Conservation (phyloP, 1,284 basidiomycete genomes). For the Golubevia pallescens region DNA sequence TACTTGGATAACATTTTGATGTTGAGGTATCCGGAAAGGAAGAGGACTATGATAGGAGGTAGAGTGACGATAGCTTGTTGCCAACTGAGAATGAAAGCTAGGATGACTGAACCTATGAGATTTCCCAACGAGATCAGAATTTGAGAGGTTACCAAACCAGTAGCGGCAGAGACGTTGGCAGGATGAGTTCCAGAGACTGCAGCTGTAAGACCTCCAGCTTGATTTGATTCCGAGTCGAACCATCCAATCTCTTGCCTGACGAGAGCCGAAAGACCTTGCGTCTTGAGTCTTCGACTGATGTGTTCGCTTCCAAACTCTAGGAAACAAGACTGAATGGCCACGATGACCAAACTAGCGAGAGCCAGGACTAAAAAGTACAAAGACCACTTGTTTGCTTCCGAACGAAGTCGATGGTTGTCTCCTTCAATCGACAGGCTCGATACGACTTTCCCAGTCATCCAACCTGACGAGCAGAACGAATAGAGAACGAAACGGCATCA, state of each 20-base stretch:
- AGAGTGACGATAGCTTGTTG: constrained; percentile 36
- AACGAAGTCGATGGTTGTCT: constrained; percentile 21
- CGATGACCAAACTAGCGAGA: constrained; percentile 28
- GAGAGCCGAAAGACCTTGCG: constrained; percentile 35
- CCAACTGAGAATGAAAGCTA: constrained; percentile 50
- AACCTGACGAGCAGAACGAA: constrained; percentile 6
- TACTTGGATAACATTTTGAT: constrained; percentile 45
- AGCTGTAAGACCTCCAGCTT: constrained; percentile 47
- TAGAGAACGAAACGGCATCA: too few relatives aligned
- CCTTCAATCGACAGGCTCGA: constrained; percentile 36
- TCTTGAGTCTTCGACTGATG: constrained; percentile 39
- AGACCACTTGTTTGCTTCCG: constrained; percentile 29
- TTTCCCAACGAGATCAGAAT: constrained; percentile 43
- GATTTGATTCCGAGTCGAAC: constrained; percentile 50
- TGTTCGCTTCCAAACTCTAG: constrained; percentile 52
- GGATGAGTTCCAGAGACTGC: constrained; percentile 43
- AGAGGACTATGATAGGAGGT: constrained; percentile 40
- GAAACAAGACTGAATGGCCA: constrained; percentile 31
- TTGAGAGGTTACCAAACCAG: constrained; percentile 47
- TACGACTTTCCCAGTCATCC: constrained; percentile 46
- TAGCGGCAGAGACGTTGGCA: constrained; percentile 43
- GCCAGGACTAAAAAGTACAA: constrained; percentile 51
- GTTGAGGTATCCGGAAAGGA: constrained; percentile 42
- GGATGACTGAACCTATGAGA: constrained; percentile 44
- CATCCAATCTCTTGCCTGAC: constrained; percentile 57